Evolutionary conservation across 208 protist genomes (phyloP), one percentile per base, ranked within the genome.

Genomic region (Polymyxa betae): DNA sequence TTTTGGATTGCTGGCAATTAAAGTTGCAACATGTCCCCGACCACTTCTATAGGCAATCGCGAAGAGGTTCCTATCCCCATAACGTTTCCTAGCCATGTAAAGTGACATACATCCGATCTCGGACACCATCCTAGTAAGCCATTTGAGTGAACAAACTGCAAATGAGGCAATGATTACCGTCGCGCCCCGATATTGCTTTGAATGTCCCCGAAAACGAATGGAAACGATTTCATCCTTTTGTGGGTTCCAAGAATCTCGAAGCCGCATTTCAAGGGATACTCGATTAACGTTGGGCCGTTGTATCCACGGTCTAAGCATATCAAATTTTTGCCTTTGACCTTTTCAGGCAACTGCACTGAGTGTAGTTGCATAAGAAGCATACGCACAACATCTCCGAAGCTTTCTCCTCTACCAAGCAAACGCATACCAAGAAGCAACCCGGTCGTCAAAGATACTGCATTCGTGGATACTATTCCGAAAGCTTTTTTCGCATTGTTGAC

Each of bases 261-360:
- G 16, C 54, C 54, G 54, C 54, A 66, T 66, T 16, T 32, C 54
- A 66, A 29, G 16, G 29, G 54, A 29, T 66, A 66, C 54, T 66
- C 20, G 54, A 66, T 66, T 29, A 66, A 29, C 16, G 16, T 66
- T 66, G 54, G 54, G 20, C 29, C 20, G 20, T 32, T 16, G 54
- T 66, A 66, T 29, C 54, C 54, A 32, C 54, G 54, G 29, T 66
- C 54, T 32, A 66, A 29, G 54, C 54, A 66, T 66, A 66, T 29
- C 16, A 66, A 29, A 29, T 66, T 66, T 16, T 16, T 66, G 16
- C 54, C 54, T 66, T 29, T 16, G 29, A 66, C 54, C 20, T 29
- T 66, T 66, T 66, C 54, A 66, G 54, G 54, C 54, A 66, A 29
- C 54, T 66, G 54, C 16, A 66, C 54, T 16, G 54, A 66, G 54